Percentiles rank a stretch among this genome's conserved stretches.
phyloP scores from a whole-genome alignment of 2,329 filamentous ascomycete genomes.

The Cercospora beticola region DNA sequence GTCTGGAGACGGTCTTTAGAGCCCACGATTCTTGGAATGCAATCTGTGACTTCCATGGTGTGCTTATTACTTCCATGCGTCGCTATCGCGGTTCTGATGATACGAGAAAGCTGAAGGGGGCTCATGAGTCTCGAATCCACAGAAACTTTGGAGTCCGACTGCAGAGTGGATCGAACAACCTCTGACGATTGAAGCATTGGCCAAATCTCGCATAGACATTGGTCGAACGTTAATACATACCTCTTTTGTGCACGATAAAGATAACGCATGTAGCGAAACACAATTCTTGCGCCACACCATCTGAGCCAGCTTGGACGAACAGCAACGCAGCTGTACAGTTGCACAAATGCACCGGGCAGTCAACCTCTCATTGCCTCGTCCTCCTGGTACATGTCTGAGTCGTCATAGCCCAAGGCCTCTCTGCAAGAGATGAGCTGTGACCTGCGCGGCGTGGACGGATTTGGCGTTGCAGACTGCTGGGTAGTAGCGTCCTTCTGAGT shows the following conservation, averaged over 20 bases:
- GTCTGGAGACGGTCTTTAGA: not conserved
- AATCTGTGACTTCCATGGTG: not conserved
- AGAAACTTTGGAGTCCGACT: not conserved
- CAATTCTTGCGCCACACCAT: not conserved
- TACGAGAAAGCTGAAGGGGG: not conserved
- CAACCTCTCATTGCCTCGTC: not conserved
- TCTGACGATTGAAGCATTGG: not conserved
- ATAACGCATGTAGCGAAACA: not conserved
- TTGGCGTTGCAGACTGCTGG: not conserved
- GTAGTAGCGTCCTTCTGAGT: not conserved
- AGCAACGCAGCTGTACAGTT: not conserved
- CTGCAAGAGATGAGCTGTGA: not conserved
- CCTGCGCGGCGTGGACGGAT: not conserved
- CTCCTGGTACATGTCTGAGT: not conserved
- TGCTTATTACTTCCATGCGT: not conserved
- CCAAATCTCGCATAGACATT: not conserved
- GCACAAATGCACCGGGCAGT: not conserved
- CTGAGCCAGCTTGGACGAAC: not conserved
- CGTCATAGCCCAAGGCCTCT: not conserved
- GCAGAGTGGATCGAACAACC: not conserved
- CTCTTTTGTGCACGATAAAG: not conserved
- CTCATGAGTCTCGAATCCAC: not conserved
- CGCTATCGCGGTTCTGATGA: not conserved
- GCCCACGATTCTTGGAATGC: not conserved
- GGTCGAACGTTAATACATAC: not conserved